These are phyloP conservation scores for Tillandsia leiboldiana DNA, from an alignment of 176 grass and related monocot species.

Conservation along the genomic window DNA sequence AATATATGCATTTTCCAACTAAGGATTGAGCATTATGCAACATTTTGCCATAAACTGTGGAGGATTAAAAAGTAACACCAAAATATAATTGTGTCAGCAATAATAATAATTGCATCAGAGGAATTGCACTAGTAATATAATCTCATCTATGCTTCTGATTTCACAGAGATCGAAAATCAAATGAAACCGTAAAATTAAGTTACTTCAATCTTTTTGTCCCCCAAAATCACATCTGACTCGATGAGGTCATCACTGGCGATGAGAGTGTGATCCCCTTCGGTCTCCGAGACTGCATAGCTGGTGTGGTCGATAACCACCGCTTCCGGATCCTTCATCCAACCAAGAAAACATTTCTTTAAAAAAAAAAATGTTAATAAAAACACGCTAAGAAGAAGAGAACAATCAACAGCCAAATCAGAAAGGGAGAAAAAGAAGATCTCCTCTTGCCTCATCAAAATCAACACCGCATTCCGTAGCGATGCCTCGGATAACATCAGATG, in stretches of 20 bases:
- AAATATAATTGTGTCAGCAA: too few species aligned
- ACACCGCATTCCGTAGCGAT: slow-evolving; percentile 84
- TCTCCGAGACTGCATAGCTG: slow-evolving; percentile 60
- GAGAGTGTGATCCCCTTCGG: slow-evolving; percentile 78
- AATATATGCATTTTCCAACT: too few species aligned
- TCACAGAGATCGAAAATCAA: neutral
- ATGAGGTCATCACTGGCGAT: slow-evolving; percentile 73
- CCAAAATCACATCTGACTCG: slow-evolving; percentile 72
- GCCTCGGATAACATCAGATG: slow-evolving; percentile 85
- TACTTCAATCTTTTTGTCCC: slow-evolving; percentile 71
- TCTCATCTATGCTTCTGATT: neutral
- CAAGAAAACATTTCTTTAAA: slow-evolving; percentile 4
- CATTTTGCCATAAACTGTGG: too few species aligned
- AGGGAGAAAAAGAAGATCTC: neutral
- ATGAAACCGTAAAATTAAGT: neutral
- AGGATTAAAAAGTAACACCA: too few species aligned
- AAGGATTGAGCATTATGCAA: too few species aligned
- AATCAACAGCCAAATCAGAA: neutral
- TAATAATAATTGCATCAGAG: neutral
- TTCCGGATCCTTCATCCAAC: slow-evolving; percentile 50
- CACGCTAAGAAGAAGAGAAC: neutral
- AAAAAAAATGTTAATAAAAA: slow-evolving; percentile 8
- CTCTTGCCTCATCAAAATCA: slow-evolving; percentile 92
- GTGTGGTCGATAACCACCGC: slow-evolving; percentile 83
- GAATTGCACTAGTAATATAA: neutral